Evolutionary conservation across 2,329 filamentous ascomycete species (phyloP).

Genomic region (Domatiomyces globalis): DNA sequence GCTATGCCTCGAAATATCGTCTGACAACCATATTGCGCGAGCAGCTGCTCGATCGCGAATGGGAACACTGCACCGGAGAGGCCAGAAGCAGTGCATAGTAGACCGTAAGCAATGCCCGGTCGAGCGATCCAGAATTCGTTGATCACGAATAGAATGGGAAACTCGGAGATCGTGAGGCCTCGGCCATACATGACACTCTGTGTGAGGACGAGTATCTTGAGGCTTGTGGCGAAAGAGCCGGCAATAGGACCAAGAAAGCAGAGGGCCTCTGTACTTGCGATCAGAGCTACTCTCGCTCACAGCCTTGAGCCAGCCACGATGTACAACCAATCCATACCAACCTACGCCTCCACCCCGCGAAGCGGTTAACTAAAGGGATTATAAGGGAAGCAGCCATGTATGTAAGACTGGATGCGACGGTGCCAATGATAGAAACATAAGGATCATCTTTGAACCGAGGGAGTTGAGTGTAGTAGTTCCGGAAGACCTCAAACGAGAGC

Average conservation of each 20-base stretch:
- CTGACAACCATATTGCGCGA: conserved; percentile 25
- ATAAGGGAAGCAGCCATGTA: conserved; percentile 17
- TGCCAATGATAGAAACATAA: conserved; percentile 23
- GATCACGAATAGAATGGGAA: conserved; percentile 27
- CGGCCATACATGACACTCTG: conserved; percentile 30
- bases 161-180: conserved; percentile 28
- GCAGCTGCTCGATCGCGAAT: conserved; percentile 30
- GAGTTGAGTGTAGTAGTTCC: conserved; percentile 22
- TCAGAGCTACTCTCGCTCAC: not conserved
- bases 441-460: conserved; percentile 18
- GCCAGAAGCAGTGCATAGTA: conserved; percentile 24
- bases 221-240: conserved; percentile 23
- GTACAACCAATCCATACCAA: conserved; percentile 27
- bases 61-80: conserved; percentile 34
- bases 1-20: conserved; percentile 33
- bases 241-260: conserved; percentile 26
- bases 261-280: conserved; percentile 20
- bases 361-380: conserved; percentile 24
- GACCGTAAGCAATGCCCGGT: conserved; percentile 22
- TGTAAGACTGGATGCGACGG: conserved; percentile 18
- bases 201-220: conserved; percentile 27
- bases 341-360: conserved; percentile 21
- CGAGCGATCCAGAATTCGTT: conserved; percentile 29
- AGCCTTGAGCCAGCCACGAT: not conserved
- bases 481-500: conserved; percentile 22